phyloP scores from a whole-genome alignment of 106 monocot species.

The Xerophyta viscosa region DNA sequence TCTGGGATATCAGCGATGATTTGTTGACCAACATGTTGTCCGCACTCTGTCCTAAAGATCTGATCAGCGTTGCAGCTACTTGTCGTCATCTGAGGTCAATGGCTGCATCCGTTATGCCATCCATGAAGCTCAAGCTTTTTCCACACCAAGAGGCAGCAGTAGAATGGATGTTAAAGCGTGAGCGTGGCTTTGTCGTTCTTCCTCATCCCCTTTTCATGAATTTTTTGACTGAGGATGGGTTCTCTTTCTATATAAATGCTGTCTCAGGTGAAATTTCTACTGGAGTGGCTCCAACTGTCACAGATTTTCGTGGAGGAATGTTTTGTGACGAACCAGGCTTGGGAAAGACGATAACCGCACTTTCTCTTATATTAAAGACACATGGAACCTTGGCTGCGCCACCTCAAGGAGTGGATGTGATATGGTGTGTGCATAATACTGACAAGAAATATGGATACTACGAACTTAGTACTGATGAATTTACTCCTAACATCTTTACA shows the following conservation, averaged over 20 bases:
- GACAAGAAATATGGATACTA: constrained; percentile 73
- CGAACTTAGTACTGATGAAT: constrained; percentile 42
- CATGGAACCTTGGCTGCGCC: constrained; percentile 70
- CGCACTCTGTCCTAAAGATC: constrained; percentile 55
- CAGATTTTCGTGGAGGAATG: constrained; percentile 86
- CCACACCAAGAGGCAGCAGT: constrained; percentile 93
- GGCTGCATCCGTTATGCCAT: constrained; percentile 59
- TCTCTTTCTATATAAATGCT: constrained; percentile 54
- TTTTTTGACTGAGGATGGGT: constrained; percentile 73
- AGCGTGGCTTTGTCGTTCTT: constrained; percentile 35
- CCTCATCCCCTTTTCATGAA: constrained; percentile 63
- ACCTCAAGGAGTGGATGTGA: constrained; percentile 61
- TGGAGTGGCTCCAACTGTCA: constrained; percentile 43
- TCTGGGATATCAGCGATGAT: constrained; percentile 86
- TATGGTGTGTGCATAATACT: constrained; percentile 65
- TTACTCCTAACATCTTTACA: constrained; percentile 15
- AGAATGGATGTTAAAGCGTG: constrained; percentile 93
- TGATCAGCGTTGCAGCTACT: constrained; percentile 54
- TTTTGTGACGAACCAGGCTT: constrained; percentile 99
- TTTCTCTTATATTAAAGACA: constrained; percentile 93
- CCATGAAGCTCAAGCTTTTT: constrained; percentile 90
- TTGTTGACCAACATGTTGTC: constrained; percentile 45
- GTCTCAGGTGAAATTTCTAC: constrained; percentile 65
- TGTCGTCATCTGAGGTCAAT: constrained; percentile 69
- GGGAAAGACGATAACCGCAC: constrained; percentile 89